Evolutionary conservation across 345 rosid genomes (phyloP), one percentile per base, ranked within the genome.

Genomic region (Salix arbutifolia): DNA sequence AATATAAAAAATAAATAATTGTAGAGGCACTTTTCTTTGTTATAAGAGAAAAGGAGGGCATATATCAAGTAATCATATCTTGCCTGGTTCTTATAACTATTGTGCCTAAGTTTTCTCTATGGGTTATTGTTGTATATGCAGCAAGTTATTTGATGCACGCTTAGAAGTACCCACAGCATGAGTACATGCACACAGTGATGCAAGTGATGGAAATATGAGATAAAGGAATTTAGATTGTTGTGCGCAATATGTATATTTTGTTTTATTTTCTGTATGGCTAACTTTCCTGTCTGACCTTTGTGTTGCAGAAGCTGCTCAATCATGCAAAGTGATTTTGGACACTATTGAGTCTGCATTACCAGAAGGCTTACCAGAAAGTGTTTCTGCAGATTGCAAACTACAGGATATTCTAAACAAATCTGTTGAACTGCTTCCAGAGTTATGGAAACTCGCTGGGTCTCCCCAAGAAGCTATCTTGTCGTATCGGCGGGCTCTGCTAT

Each of bases 301-400:
- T 42, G 35, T 74, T 89, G 88, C 94, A 93, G 97, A 93, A 78
- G 97, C 97, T 85, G 97, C 97, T 71, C 86, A 85, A 85, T 85
- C 90, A 69, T 93, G 97, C 80, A 89, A 85, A 84, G 87, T 88
- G 66, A 86, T 93, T 85, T 87, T 90, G 85, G 97, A 93, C 83
- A 84, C 89, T 4, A 79, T 93, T 3, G 97, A 93, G 78, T 87
- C 90, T 84, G 90, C 97, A 78, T 73, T 87, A 40, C 86, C 90
- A 18, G 94, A 90, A 81, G 94, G 93, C 70, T 83, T 86, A 73
- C 93, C 97, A 31, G 88, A 87, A 74, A 86, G 84, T 78, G 81
- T 87, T 75, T 84, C 75, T 78, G 86, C 84, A 74, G 97, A 91
- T 77, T 79, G 85, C 69, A 91, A 93, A 85, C 79, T 93, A 77